Base-by-base conservation (phyloP, 2,329 filamentous ascomycete species). In the Penicillium janthinellum region DNA sequence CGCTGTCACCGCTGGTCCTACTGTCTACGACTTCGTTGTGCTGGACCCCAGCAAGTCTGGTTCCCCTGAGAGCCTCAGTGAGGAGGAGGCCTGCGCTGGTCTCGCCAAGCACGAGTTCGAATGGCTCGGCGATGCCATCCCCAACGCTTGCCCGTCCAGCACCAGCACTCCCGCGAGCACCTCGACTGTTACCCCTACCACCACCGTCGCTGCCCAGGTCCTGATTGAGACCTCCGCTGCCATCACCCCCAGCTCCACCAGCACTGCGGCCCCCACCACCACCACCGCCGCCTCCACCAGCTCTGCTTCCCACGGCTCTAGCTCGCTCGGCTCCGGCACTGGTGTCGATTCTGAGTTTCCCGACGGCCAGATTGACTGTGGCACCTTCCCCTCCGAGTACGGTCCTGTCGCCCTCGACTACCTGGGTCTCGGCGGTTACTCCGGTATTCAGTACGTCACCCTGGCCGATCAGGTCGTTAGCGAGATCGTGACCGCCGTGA, bases 311-410 rank as follows among this genome's bases (percentile, higher is more conserved):
- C 48, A 20, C 52, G 15, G 67, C 44, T 50, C 70, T 56, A 62
- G 69, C 64, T 64, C 77, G 7, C 3, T n/a, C 45, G 53, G 70
- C 62, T 63, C 70, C 14, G 60, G 58, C 58, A 42, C 55, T 25
- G 90, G 90, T 53, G 66, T 94, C 56, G 81, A 87, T 65, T 78
- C 79, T 15, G 79, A 87, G 7, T 98, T 98, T 82, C 90, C 90
- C 12, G 88, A 89, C 75, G 91, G 91, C 60, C 77, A 86, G 67
- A 70, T 96, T 56, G 77, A 83, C 64, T 98, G 95, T 80, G 78
- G 76, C 63, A 72, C 82, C 1, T 96, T 97, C 81, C 93, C 93
- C 15, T 87, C 86, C 3, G 81, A 86, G 0, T 98, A 96, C 71
- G 95, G 95, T 67, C 90, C 93, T 1, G 71, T 96, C 48, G 56